phyloP scores from a whole-genome alignment of 352 stramenopile species.

The Globisporangium uncinulatum region DNA sequence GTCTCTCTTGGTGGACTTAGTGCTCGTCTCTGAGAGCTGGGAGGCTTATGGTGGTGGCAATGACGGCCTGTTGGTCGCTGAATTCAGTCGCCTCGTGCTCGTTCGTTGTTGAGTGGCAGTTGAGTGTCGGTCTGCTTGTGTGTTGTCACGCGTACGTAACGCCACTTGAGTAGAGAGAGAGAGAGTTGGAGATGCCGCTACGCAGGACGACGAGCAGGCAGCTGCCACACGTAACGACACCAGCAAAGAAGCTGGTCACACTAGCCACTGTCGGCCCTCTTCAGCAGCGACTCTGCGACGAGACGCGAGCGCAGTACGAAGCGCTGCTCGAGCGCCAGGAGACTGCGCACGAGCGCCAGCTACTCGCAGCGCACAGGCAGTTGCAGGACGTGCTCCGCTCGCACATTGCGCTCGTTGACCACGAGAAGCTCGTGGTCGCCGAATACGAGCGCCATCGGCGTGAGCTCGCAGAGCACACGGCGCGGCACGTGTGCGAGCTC shows the following conservation, averaged over 20 bases:
- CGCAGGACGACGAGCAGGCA: background rate
- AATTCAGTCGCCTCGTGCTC: no score
- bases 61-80: no score
- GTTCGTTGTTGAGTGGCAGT: no score
- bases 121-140: no score
- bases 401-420: conserved; percentile 44
- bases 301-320: conserved; percentile 52
- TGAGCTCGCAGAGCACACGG: conserved; percentile 19
- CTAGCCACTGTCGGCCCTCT: background rate
- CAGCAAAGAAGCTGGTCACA: conserved; percentile 28
- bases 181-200: conserved; percentile 1
- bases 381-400: conserved; percentile 40
- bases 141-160: no score
- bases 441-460: conserved; percentile 16
- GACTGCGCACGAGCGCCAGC: conserved; percentile 33
- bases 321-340: conserved; percentile 38
- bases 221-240: background rate
- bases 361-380: conserved; percentile 28
- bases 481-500: conserved; percentile 22
- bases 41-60: no score
- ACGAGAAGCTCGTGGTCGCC: conserved; percentile 34
- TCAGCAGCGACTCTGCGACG: conserved; percentile 38
- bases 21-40: no score
- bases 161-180: no score
- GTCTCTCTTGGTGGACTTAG: no score